These are phyloP conservation scores for Euptelea pleiosperma DNA, from an alignment of 164 flowering plant species.

Conservation along the genomic window DNA sequence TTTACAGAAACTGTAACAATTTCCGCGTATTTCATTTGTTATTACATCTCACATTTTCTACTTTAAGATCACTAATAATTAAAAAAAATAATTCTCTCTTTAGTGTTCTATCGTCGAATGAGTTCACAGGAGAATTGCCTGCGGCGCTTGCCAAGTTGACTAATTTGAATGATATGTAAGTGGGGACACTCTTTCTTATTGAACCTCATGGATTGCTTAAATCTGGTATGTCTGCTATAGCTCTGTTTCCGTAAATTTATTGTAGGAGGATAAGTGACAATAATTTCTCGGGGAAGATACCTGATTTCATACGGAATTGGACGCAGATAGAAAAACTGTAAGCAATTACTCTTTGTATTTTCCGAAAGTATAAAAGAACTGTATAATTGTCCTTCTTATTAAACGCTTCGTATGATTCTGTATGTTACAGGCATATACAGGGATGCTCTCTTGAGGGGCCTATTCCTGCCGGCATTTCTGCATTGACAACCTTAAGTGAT, in stretches of 20 bases:
- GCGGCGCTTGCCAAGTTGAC: slow-evolving; percentile 41
- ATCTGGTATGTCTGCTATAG: not conserved
- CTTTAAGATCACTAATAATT: too few species aligned
- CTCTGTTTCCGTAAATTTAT: slow-evolving; percentile 1
- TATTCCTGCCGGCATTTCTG: slow-evolving; percentile 61
- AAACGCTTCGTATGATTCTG: too few species aligned
- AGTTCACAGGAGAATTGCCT: slow-evolving; percentile 65
- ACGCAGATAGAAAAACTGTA: slow-evolving; percentile 48
- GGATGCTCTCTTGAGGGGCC: slow-evolving; percentile 77
- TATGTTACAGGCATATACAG: slow-evolving; percentile 50
- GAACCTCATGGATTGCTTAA: not conserved
- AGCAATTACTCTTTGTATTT: slow-evolving; percentile 14
- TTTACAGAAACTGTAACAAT: slow-evolving; percentile 56
- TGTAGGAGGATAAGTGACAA: slow-evolving; percentile 51
- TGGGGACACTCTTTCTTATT: slow-evolving; percentile 3
- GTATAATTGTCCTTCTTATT: not conserved
- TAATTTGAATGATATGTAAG: slow-evolving; percentile 65
- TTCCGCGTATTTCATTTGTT: too few species aligned
- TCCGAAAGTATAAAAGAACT: not conserved
- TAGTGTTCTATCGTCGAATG: slow-evolving; percentile 64
- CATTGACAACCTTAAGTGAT: slow-evolving; percentile 53
- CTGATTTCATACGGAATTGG: slow-evolving; percentile 54
- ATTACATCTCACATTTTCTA: too few species aligned
- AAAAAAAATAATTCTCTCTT: too few species aligned
- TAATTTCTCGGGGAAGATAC: slow-evolving; percentile 48